Conservation (phyloP, 2,329 filamentous ascomycete genomes). For the Talaromyces sp. region DNA sequence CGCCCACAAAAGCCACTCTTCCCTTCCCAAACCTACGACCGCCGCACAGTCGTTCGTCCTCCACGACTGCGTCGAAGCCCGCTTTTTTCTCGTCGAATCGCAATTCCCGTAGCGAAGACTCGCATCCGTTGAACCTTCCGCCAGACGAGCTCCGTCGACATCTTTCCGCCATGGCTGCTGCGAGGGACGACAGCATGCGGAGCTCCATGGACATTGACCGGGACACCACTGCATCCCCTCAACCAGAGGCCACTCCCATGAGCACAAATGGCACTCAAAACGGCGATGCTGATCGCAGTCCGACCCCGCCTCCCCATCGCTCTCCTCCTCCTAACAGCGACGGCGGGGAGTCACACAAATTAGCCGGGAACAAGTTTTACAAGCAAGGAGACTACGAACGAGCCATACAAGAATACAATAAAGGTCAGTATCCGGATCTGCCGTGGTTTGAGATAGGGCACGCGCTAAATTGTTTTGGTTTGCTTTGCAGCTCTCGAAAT, state of each 20-base stretch:
- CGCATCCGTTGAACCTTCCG: conserved; percentile 83
- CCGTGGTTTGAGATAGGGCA: background rate
- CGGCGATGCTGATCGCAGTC: conserved; percentile 38
- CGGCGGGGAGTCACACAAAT: conserved; percentile 87
- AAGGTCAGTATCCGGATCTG: conserved; percentile 59
- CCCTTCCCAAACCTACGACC: conserved; percentile 17
- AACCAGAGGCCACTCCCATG: conserved; percentile 35
- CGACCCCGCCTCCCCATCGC: conserved; percentile 47
- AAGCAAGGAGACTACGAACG: conserved; percentile 86
- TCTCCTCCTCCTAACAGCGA: conserved; percentile 55
- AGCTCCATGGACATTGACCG: conserved; percentile 75
- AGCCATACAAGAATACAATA: conserved; percentile 89
- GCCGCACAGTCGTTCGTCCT: conserved; percentile 32
- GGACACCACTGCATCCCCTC: conserved; percentile 57
- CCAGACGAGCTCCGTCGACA: conserved; percentile 77
- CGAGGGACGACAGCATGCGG: conserved; percentile 42
- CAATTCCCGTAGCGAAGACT: conserved; percentile 56
- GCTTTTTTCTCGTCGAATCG: conserved; percentile 37
- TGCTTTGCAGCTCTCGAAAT: conserved; percentile 71
- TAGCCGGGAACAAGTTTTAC: conserved; percentile 92
- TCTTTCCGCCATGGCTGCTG: conserved; percentile 57
- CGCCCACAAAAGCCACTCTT: conserved; percentile 23
- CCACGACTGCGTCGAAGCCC: conserved; percentile 26
- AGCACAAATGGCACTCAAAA: conserved; percentile 22
- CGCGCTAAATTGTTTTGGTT: conserved; percentile 9